Percentiles rank a stretch among this genome's conserved stretches.
Evolutionary conservation across 1,284 basidiomycete genomes (phyloP).

Genomic region (Austroboletus novae-zelandiae): DNA sequence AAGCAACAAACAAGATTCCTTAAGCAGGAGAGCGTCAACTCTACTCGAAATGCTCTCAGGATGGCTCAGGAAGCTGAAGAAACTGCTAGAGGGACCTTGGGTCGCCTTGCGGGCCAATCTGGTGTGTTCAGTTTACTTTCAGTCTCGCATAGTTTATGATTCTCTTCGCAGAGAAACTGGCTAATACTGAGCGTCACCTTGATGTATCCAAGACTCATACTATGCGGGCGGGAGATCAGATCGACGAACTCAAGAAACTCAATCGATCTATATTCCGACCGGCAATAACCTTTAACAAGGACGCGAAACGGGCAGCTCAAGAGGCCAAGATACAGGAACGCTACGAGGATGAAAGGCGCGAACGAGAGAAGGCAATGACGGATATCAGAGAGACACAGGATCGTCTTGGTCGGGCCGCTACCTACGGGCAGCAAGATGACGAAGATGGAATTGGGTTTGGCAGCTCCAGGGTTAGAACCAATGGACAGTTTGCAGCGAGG

Average conservation of each 20-base stretch:
- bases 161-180: slow-evolving; percentile 68
- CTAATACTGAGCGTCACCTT: slow-evolving; percentile 94
- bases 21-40: slow-evolving; percentile 92
- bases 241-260: slow-evolving; percentile 90
- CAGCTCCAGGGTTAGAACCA: slow-evolving; percentile 44
- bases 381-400: slow-evolving; percentile 88
- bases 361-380: slow-evolving; percentile 81
- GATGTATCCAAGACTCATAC: slow-evolving; percentile 93
- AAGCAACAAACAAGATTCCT: slow-evolving; percentile 89
- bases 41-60: slow-evolving; percentile 89
- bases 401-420: slow-evolving; percentile 75
- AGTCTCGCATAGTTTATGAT: slow-evolving; percentile 1
- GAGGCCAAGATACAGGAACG: slow-evolving; percentile 87
- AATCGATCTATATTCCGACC: slow-evolving; percentile 96
- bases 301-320: slow-evolving; percentile 85
- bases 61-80: slow-evolving; percentile 96
- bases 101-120: slow-evolving; percentile 91
- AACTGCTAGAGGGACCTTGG: slow-evolving; percentile 85
- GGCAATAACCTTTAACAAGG: slow-evolving; percentile 88
- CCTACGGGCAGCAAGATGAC: slow-evolving; percentile 50
- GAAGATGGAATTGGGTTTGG: slow-evolving; percentile 40
- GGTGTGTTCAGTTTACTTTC: slow-evolving; percentile 51
- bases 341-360: slow-evolving; percentile 85
- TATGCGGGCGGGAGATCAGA: slow-evolving; percentile 87
- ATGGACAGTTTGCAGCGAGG: slow-evolving; percentile 46